Percentiles rank a stretch among this genome's conserved stretches.
Conservation (phyloP, 2,329 filamentous ascomycete genomes). For the Fusarium sp. region DNA sequence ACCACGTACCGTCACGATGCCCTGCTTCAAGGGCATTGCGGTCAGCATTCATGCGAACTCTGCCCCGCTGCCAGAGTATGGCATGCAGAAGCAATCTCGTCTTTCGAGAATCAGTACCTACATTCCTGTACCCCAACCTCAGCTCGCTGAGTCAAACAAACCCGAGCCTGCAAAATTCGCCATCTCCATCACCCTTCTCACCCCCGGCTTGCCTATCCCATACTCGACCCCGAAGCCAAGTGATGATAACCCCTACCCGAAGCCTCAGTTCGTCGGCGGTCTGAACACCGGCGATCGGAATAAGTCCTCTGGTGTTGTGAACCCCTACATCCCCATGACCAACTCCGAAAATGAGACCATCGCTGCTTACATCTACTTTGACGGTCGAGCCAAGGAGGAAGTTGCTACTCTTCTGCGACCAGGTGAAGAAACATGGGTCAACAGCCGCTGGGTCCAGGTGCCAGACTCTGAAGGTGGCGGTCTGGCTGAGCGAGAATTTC, state of each 20-base stretch:
- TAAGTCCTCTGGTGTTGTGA: conserved; percentile 66
- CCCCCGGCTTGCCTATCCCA: conserved; percentile 85
- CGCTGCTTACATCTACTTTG: conserved; percentile 98
- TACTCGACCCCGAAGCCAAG: conserved; percentile 90
- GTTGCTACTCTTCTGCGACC: conserved; percentile 91
- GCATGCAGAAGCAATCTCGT: conserved; percentile 92
- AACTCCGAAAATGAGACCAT: conserved; percentile 96
- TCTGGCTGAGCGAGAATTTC: conserved; percentile 92
- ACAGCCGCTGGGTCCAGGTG: conserved; percentile 96
- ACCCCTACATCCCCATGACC: conserved; percentile 91
- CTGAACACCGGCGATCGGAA: conserved; percentile 63
- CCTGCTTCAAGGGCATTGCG: conserved; percentile 99
- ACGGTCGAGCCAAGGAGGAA: conserved; percentile 93
- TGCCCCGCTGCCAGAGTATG: conserved; percentile 88
- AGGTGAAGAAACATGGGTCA: conserved; percentile 99
- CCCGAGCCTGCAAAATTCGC: conserved; percentile 96
- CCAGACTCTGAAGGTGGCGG: conserved; percentile 91
- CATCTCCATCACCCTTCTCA: conserved; percentile 96
- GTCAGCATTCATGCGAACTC: conserved; percentile 91
- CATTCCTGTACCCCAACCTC: conserved; percentile 92
- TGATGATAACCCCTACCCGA: conserved; percentile 78
- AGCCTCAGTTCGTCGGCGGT: conserved; percentile 81
- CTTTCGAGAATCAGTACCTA: conserved; percentile 94
- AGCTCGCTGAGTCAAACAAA: conserved; percentile 74
- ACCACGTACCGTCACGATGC: conserved; percentile 63